Conservation (phyloP, 768 basidiomycete species). For the Strobilomyces dryophilus region DNA sequence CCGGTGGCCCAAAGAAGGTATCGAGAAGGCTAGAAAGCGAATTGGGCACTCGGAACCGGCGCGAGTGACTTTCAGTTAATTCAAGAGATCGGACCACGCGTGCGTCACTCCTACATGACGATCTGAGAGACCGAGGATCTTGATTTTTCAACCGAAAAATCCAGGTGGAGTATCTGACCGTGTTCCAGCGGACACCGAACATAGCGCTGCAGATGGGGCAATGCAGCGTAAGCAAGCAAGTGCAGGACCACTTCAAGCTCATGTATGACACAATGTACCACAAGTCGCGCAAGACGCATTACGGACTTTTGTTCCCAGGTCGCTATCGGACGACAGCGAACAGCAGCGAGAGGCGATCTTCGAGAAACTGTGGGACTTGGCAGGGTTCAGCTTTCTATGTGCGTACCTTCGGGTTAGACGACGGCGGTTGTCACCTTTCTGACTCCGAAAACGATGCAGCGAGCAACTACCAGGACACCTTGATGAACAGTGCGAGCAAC, state of each 20-base stretch:
- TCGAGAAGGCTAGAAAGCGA: not conserved
- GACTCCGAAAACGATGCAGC: not conserved
- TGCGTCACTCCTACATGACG: not conserved
- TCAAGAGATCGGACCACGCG: conserved; percentile 12
- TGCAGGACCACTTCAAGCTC: conserved; percentile 12
- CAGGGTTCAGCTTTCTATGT: conserved; percentile 3
- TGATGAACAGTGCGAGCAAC: not conserved
- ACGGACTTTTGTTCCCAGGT: not conserved
- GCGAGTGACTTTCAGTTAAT: conserved; percentile 12
- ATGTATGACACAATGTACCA: conserved; percentile 6
- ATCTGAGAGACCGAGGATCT: not conserved
- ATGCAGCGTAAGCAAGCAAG: not conserved
- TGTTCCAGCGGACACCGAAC: conserved; percentile 17
- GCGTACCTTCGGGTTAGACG: not conserved
- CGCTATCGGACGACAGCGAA: conserved; percentile 1
- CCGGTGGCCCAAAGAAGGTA: not conserved
- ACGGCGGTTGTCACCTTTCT: not conserved
- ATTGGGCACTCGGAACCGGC: conserved; percentile 12
- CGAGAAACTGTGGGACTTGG: conserved; percentile 7
- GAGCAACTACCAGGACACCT: conserved; percentile 4
- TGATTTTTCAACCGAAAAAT: not conserved
- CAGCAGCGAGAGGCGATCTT: conserved; percentile 8
- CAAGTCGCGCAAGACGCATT: not conserved
- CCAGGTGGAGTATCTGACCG: conserved; percentile 11
- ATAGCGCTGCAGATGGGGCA: conserved; percentile 10